Base-by-base conservation (phyloP, 2,329 filamentous ascomycete species). In the Talaromyces funiculosus region DNA sequence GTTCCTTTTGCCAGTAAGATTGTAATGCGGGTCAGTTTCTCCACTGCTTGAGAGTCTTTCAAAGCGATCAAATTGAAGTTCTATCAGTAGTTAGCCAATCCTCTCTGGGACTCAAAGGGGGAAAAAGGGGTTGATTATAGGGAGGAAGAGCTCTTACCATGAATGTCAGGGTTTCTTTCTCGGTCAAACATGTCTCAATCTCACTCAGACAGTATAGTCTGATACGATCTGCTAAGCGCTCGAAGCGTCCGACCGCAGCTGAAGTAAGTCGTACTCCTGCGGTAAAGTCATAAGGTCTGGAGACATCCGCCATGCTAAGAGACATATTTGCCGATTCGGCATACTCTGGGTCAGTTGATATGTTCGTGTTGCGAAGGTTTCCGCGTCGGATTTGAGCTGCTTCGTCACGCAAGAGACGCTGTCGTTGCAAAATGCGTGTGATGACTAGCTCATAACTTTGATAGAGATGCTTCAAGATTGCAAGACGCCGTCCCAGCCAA, bases 21-120 rank as follows among this genome's bases (percentile, higher is more conserved):
- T 3, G 88, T 89, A 64, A 88, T 86, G 61, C 88, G 80, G 0
- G 88, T 90, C 20, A 92, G 80, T 20, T 86, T 82, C 62, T 90
- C 88, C 10, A 90, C 88, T 3, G 85, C 84, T 64, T 86, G 83
- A 0, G 87, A 89, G 71, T 91, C 87, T 69, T 89, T 90, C 68
- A 90, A 85, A 18, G 88, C 85, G 61, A 88, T 90, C 64, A 92
- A 81, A 71, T 89, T 90, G 79, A 91, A 91, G 71, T 90, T 90
- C 86, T 89, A 61, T 31, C 26, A 38, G 57, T 18, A 26, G 60
- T 61, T 53, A 63, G 53, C 12, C 54, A 29, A 20, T 22, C 26
- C 8, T 22, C 10, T 9, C 31, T 10, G 33, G 31, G 9, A 26
- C 31, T 37, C 6, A 35, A 22, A 29, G 37, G n/a, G n/a, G n/a